phyloP scores from a whole-genome alignment of 768 basidiomycete genomes.

The Tephrocybe sp. region DNA sequence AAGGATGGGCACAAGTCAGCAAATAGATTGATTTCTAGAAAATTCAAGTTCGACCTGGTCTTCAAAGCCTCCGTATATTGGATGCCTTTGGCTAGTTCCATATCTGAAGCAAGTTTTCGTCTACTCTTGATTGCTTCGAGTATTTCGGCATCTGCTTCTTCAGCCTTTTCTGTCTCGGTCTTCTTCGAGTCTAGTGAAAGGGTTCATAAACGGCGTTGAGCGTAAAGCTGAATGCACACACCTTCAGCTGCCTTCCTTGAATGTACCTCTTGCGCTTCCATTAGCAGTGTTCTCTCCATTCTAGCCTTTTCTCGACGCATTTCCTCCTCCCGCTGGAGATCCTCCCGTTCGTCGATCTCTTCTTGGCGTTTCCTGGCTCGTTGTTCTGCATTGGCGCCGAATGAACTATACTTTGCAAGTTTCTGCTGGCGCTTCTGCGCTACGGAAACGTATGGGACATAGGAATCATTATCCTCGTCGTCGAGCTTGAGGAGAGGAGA shows the following conservation, averaged over 20 bases:
- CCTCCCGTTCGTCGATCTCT: conserved; percentile 67
- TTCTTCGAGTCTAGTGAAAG: conserved; percentile 70
- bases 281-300: conserved; percentile 81
- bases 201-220: not conserved
- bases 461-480: conserved; percentile 54
- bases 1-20: not conserved
- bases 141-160: conserved; percentile 89
- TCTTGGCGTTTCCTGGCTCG: conserved; percentile 49
- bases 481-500: conserved; percentile 63
- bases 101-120: conserved; percentile 86
- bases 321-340: conserved; percentile 80
- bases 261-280: conserved; percentile 96
- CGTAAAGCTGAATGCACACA: conserved; percentile 26
- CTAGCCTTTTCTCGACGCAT: conserved; percentile 67
- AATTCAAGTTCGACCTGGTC: conserved; percentile 54
- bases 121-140: conserved; percentile 88
- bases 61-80: conserved; percentile 83
- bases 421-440: conserved; percentile 80
- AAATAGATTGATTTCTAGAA: not conserved
- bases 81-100: conserved; percentile 92
- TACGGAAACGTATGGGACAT: conserved; percentile 86
- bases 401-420: conserved; percentile 69
- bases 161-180: conserved; percentile 78
- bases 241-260: conserved; percentile 78
- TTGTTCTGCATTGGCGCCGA: conserved; percentile 53